Base-by-base conservation (phyloP, 441 rosid genomes). In the Erodium trifolium region DNA sequence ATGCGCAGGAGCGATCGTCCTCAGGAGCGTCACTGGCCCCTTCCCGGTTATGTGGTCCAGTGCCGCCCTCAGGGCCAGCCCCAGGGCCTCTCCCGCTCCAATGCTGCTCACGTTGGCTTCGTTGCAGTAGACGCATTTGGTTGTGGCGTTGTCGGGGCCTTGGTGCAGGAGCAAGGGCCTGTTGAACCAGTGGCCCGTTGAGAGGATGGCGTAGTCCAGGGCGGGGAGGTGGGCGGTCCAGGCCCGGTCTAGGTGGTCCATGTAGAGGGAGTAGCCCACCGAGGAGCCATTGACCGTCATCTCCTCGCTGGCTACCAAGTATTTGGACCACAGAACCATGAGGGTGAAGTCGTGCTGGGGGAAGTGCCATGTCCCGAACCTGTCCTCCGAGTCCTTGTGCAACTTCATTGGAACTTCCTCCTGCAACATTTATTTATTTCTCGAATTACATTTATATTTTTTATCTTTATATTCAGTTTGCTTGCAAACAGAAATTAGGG, bases 1-100 rank as follows among this genome's bases (percentile, higher is more conserved):
- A 78, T 91, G 99, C 0, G 96, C 84, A 0, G 96, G 96, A 5
- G 99, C 86, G 76, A 83, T 84, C 67, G 96, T 93, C 83, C 99
- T 82, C 6, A 86, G 5, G n/a, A 89, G 63, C 0, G 27, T 23
- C 0, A 23, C 27, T 0, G 27, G 27, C 1, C 27, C 27, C 2
- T 23, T 23, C 27, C 27, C 27, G 27, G 27, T 74, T 16, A 91
- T 84, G 51, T 82, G 79, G 27, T 34, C 63, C 0, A 91, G 68
- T 0, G 88, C 81, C 0, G 89, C 69, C 0, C 84, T 69, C 67
- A 80, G 68, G 0, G 91, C 82, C 73, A 86, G 66, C 51, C 75
- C 77, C 10, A 89, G 64, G 12, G 93, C 88, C 3, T 72, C 75
- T 0, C 68, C 73, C 0, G 80, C 80, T 0, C 82, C 80, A 12